Evolutionary conservation across 1,139 yeast species (phyloP), one percentile per base, ranked within the genome.

Genomic region (Debaryomyces udenii): DNA sequence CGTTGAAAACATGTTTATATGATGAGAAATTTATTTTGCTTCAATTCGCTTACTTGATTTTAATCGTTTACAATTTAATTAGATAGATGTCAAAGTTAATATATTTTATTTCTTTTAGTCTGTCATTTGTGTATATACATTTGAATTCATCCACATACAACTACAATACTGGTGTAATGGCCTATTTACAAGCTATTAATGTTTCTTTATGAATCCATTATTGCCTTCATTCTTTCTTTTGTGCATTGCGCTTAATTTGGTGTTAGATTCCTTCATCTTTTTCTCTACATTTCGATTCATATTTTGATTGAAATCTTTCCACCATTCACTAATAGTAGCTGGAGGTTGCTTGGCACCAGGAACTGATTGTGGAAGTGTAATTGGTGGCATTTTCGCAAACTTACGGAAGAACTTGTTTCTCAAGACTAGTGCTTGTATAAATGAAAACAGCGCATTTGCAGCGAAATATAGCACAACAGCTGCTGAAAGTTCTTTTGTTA

Each of bases 381-480:
- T 70, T 20, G 86, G 86, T 9, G 93, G 83, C 59, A 91, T 72
- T n/a, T 81, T 79, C 15, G 79, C 64, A 43, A 66, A 45, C 37
- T 68, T 70, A 61, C 97, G 79, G 57, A 86, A 78, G 43, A 64
- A 52, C 37, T 74, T 66, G 49, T 74, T 78, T 57, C 84, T 81
- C 55, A 93, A 74, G 13, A 86, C 53, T 37, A 78, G 58, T 10
- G 93, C 80, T 68, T 91, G 98, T 11, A 79, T 44, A 40, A 87
- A 77, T 0, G 96, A 86, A 50, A 81, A 78, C 10, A 82, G 53
- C 41, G 96, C 88, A 60, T 89, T 89, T 31, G 86, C 81, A 6
- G 94, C 84, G 63, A 93, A 88, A 59, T 90, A 91, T 41, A 89
- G 71, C 51, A 90, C 84, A 28, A 90, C 89, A 22, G 87, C 95